phyloP scores from a whole-genome alignment of 345 rosid genomes.

The Euphorbia pulcherrima region DNA sequence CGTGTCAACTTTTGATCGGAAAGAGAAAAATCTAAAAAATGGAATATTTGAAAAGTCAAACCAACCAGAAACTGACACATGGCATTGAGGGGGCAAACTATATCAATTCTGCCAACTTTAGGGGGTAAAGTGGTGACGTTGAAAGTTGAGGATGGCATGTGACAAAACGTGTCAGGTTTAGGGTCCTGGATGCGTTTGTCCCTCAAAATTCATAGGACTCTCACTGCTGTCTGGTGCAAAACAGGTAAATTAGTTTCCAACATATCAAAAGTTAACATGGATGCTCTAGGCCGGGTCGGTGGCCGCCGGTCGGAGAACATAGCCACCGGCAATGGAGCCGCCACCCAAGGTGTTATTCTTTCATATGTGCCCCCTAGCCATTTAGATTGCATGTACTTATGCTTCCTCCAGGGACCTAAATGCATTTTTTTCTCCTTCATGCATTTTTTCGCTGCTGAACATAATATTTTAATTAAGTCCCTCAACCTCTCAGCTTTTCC shows the following conservation, averaged over 20 bases:
- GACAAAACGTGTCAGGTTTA: no score
- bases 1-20: no score
- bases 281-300: slow-evolving; percentile 50
- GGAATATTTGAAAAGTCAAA: no score
- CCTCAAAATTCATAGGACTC: background rate
- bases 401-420: slow-evolving; percentile 88
- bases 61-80: no score
- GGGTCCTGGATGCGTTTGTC: no score
- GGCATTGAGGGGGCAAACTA: no score
- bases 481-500: slow-evolving; percentile 72
- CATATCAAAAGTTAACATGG: slow-evolving; percentile 66
- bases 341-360: slow-evolving; percentile 2
- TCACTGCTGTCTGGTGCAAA: slow-evolving; percentile 40
- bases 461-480: slow-evolving; percentile 59
- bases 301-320: slow-evolving; percentile 27
- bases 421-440: slow-evolving; percentile 86
- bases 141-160: no score
- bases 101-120: no score
- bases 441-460: slow-evolving; percentile 60
- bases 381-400: slow-evolving; percentile 82
- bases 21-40: no score
- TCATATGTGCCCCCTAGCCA: slow-evolving; percentile 60
- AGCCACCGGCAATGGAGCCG: slow-evolving; percentile 23
- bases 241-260: slow-evolving; percentile 35
- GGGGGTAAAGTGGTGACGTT: no score